These are phyloP conservation scores for Dillenia turbinata DNA, from an alignment of 164 flowering plant species.

Conservation along the genomic window DNA sequence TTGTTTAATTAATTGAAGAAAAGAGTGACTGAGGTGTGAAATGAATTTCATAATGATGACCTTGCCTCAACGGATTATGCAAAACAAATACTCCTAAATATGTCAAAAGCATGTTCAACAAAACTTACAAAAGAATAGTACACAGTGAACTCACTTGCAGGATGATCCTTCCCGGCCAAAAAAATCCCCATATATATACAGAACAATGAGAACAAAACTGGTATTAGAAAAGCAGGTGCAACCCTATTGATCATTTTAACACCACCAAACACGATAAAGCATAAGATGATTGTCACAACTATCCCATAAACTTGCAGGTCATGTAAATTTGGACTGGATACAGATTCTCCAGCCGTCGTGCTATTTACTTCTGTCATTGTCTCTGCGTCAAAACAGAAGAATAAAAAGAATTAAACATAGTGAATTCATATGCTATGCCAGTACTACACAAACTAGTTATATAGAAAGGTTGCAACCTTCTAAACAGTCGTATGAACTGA, in stretches of 20 bases:
- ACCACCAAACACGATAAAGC: slow-evolving; percentile 98
- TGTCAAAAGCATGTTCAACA: neutral
- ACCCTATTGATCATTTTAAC: slow-evolving; percentile 96
- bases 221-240: slow-evolving; percentile 95
- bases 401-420: neutral
- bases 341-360: slow-evolving; percentile 44
- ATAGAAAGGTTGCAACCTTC: no score
- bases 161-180: slow-evolving; percentile 54
- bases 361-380: slow-evolving; percentile 72
- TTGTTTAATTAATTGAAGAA: no score
- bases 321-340: slow-evolving; percentile 71
- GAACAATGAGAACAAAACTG: slow-evolving; percentile 78
- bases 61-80: no score
- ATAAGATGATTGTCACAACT: slow-evolving; percentile 81
- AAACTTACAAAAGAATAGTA: neutral
- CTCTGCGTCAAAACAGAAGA: slow-evolving; percentile 42
- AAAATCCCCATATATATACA: slow-evolving; percentile 84
- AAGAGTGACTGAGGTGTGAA: no score
- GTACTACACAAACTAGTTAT: no score
- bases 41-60: no score
- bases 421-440: no score
- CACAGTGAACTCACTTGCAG: slow-evolving; percentile 48
- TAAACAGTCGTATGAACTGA: no score
- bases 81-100: no score
- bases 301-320: slow-evolving; percentile 97